A percentile compares a stretch with the other conserved stretches of the same genome.
phyloP scores from a whole-genome alignment of 805 yeast genomes.

The Hanseniaspora taiwanica region DNA sequence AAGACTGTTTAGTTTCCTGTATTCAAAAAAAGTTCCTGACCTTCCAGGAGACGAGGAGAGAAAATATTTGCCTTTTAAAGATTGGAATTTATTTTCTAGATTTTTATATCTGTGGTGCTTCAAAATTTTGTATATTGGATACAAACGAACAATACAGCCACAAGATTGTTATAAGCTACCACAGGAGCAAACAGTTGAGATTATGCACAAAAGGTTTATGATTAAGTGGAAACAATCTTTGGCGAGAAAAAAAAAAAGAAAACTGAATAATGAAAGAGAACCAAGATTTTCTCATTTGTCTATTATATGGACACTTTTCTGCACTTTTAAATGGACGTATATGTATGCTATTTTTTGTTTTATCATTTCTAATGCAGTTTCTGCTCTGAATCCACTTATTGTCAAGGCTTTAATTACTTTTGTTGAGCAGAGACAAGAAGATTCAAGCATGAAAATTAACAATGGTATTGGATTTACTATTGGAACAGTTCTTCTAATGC shows the following conservation, averaged over 20 bases:
- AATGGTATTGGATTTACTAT: constrained; percentile 67
- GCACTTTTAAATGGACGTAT: constrained; percentile 31
- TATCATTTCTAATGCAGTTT: constrained; percentile 26
- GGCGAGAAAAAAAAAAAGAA: constrained; percentile 19
- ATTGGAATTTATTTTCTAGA: not conserved
- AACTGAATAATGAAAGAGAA: constrained; percentile 19
- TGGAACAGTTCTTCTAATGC: constrained; percentile 48
- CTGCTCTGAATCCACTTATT: constrained; percentile 51
- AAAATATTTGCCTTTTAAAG: constrained; percentile 26
- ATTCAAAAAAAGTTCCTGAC: constrained; percentile 36
- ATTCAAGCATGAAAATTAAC: constrained; percentile 30
- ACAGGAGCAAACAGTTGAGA: constrained; percentile 29
- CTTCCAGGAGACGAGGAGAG: constrained; percentile 36
- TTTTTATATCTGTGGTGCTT: constrained; percentile 53
- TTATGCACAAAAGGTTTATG: constrained; percentile 27
- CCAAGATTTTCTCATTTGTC: constrained; percentile 17
- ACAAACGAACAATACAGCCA: constrained; percentile 55
- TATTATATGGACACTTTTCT: constrained; percentile 32
- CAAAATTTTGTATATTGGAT: constrained; percentile 53
- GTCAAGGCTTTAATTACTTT: constrained; percentile 51
- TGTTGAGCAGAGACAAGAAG: constrained; percentile 38
- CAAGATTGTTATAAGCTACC: constrained; percentile 43
- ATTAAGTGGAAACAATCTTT: constrained; percentile 21
- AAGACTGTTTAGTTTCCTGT: constrained; percentile 36
- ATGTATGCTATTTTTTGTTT: not conserved